Evolutionary conservation across 2,329 filamentous ascomycete genomes (phyloP).

Genomic region (Microcyclosporella mali): DNA sequence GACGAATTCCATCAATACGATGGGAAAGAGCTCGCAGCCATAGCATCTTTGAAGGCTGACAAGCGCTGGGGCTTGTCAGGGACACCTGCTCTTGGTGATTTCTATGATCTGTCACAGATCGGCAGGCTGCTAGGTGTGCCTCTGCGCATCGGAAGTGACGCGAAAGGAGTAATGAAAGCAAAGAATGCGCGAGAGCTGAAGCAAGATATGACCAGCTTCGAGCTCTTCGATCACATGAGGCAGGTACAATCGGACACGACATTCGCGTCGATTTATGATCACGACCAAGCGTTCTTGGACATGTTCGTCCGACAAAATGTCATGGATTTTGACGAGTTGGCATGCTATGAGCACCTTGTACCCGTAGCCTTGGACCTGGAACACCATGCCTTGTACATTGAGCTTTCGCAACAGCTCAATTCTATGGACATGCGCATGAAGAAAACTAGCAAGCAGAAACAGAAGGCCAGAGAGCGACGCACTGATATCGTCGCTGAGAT

Average conservation of each 20-base stretch:
- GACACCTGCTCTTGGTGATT: conserved; percentile 54
- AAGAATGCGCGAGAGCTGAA: conserved; percentile 39
- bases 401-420: conserved; percentile 50
- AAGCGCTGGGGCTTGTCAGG: conserved; percentile 59
- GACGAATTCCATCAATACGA: conserved; percentile 60
- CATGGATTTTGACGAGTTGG: conserved; percentile 37
- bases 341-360: conserved; percentile 39
- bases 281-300: conserved; percentile 52
- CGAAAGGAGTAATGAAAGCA: conserved; percentile 39
- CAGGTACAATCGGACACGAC: conserved; percentile 46
- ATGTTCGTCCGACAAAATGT: conserved; percentile 44
- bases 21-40: conserved; percentile 36
- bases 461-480: conserved; percentile 38
- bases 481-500: conserved; percentile 33
- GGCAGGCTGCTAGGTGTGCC: conserved; percentile 51
- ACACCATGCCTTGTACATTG: conserved; percentile 50
- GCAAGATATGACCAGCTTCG: conserved; percentile 44
- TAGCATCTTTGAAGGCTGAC: conserved; percentile 42
- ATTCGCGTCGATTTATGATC: conserved; percentile 46
- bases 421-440: conserved; percentile 45
- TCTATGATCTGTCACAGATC: conserved; percentile 55
- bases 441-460: conserved; percentile 31
- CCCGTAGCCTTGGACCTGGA: conserved; percentile 41
- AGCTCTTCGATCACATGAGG: conserved; percentile 51
- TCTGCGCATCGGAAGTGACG: conserved; percentile 50